A percentile compares a stretch with the other conserved stretches of the same genome.
These are phyloP conservation scores for Durotheca rogersii DNA, from an alignment of 495 filamentous ascomycete species.

Conservation along the genomic window DNA sequence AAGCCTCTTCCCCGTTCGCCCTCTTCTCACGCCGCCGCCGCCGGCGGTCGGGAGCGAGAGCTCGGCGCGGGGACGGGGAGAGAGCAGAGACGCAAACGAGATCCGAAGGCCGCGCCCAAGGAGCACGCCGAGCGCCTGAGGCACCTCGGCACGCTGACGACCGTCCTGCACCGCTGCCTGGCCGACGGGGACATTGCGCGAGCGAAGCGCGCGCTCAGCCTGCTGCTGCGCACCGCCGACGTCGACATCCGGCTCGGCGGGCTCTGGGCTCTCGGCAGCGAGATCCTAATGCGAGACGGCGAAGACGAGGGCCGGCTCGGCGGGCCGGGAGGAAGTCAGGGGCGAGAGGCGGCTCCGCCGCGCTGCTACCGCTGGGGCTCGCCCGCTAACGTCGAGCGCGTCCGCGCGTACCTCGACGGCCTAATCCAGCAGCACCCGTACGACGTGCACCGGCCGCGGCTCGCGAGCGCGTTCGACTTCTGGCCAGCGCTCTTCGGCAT, in stretches of 20 bases:
- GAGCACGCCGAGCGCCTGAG: constrained; percentile 22
- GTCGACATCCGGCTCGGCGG: constrained; percentile 42
- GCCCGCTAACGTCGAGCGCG: constrained; percentile 29
- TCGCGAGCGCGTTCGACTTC: constrained; percentile 42
- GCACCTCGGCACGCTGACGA: constrained; percentile 37
- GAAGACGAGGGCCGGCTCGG: constrained; percentile 4
- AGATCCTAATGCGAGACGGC: constrained; percentile 46
- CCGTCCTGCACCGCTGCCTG: constrained; percentile 40
- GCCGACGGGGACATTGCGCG: constrained; percentile 39
- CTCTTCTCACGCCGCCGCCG: too few relatives aligned
- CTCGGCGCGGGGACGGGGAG: background rate
- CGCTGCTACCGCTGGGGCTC: constrained; percentile 27
- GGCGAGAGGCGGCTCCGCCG: background rate
- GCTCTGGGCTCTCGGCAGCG: constrained; percentile 45
- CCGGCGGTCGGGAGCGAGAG: constrained; percentile 3
- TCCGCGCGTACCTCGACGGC: constrained; percentile 37
- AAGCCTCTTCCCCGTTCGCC: constrained; percentile 33
- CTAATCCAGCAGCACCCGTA: constrained; percentile 45
- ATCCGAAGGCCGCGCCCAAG: constrained; percentile 7
- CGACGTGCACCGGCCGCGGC: constrained; percentile 30
- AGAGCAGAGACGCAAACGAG: background rate
- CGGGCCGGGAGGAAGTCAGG: background rate
- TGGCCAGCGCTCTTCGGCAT: constrained; percentile 42
- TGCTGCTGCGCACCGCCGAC: constrained; percentile 34
- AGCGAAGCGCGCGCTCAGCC: constrained; percentile 43